phyloP scores from a whole-genome alignment of 1,139 yeast species.

The Candida tetrigidarum region DNA sequence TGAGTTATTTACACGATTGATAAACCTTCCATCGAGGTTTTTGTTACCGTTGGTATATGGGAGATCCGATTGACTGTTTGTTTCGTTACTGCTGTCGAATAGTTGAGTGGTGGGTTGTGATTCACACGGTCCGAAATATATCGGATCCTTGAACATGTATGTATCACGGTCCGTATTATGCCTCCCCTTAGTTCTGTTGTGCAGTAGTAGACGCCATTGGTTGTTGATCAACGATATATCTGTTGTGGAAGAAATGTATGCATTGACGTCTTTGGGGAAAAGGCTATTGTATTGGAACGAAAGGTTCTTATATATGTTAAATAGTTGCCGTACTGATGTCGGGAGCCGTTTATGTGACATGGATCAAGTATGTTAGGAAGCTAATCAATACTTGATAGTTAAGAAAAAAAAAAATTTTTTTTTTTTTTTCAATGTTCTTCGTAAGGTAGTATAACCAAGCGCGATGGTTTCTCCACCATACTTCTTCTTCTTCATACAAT shows the following conservation, averaged over 20 bases:
- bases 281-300: neutral
- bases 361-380: too few species aligned
- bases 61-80: neutral
- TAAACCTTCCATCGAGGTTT: neutral
- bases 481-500: neutral
- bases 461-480: neutral
- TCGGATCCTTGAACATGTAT: conserved; percentile 9
- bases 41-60: neutral
- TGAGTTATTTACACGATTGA: neutral
- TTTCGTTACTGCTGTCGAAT: conserved; percentile 2
- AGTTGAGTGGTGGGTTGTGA: conserved; percentile 8
- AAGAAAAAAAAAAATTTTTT: neutral
- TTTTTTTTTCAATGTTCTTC: too few species aligned
- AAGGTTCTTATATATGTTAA: neutral
- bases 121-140: conserved; percentile 13
- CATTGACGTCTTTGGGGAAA: neutral
- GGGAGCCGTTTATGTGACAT: too few species aligned
- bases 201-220: neutral
- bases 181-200: neutral
- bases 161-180: neutral
- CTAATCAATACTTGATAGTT: too few species aligned
- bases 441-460: neutral
- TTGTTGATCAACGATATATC: neutral
- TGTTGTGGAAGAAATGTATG: neutral
- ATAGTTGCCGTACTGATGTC: neutral